Conservation (phyloP, 192 early-diverging fungal genomes). For the Mortierella claussenii region DNA sequence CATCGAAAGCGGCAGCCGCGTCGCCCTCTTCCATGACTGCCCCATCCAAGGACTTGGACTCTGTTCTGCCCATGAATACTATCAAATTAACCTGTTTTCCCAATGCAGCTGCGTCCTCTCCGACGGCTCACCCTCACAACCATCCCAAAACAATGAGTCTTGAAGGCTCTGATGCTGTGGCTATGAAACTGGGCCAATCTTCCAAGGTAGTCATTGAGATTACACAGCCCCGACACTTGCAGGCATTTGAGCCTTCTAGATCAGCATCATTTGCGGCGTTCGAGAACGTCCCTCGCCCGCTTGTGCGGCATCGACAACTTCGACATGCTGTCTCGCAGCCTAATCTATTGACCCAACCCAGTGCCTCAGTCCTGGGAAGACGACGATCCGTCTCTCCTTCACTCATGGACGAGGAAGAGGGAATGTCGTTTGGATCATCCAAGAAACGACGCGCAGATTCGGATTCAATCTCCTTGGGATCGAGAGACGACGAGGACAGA, state of each 20-base stretch:
- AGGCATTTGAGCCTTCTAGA: conserved; percentile 10
- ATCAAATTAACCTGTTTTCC: conserved; percentile 49
- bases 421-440: conserved; percentile 13
- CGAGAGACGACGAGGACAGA: conserved; percentile 1
- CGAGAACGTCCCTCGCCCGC: conserved; percentile 4
- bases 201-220: conserved; percentile 50
- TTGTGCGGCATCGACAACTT: not conserved
- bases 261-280: conserved; percentile 1
- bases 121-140: not conserved
- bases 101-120: not conserved
- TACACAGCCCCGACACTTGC: conserved; percentile 18
- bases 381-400: conserved; percentile 33
- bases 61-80: conserved; percentile 8
- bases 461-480: not conserved
- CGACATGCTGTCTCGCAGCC: conserved; percentile 30
- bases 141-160: not conserved
- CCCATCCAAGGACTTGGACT: conserved; percentile 7
- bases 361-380: conserved; percentile 18
- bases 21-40: not conserved
- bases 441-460: conserved; percentile 36
- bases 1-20: too few species aligned
- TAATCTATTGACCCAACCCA: conserved; percentile 13
- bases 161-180: conserved; percentile 18
- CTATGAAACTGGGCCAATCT: conserved; percentile 19
- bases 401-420: conserved; percentile 1